Conservation (phyloP, 2,329 filamentous ascomycete genomes). For the Coniochaeta sp. region DNA sequence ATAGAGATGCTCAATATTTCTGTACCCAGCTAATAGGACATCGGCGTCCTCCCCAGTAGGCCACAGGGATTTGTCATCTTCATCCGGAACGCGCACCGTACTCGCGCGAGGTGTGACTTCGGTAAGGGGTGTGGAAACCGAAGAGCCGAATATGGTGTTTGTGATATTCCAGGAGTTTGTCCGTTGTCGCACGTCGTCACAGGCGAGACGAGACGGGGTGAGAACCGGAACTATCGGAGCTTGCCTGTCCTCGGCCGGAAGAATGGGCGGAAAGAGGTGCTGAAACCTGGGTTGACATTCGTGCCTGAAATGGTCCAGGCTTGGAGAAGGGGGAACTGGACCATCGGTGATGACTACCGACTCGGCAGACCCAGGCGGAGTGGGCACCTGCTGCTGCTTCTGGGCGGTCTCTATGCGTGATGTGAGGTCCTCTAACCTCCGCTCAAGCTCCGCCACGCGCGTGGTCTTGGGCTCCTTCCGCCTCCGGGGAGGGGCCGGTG, state of each 20-base stretch:
- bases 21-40: conserved; percentile 28
- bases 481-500: conserved; percentile 37
- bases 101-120: not conserved
- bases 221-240: not conserved
- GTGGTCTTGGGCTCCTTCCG: conserved; percentile 39
- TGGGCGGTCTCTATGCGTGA: conserved; percentile 29
- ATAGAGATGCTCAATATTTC: conserved; percentile 26
- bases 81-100: not conserved
- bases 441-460: conserved; percentile 42
- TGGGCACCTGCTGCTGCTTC: conserved; percentile 10
- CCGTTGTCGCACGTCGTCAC: not conserved
- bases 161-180: not conserved
- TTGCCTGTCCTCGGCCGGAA: not conserved
- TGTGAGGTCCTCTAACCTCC: conserved; percentile 39
- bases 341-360: not conserved
- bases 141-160: conserved; percentile 5
- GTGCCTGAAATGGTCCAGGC: not conserved
- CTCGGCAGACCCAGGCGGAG: conserved; percentile 9
- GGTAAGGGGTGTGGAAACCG: not conserved
- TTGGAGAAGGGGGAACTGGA: not conserved
- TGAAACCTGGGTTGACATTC: conserved; percentile 11
- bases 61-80: conserved; percentile 21
- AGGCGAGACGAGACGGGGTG: not conserved
- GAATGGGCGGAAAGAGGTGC: conserved; percentile 24
- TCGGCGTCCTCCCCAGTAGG: conserved; percentile 32